These are phyloP conservation scores for Psilocybe azurescens DNA, from an alignment of 768 basidiomycete species.

Conservation along the genomic window DNA sequence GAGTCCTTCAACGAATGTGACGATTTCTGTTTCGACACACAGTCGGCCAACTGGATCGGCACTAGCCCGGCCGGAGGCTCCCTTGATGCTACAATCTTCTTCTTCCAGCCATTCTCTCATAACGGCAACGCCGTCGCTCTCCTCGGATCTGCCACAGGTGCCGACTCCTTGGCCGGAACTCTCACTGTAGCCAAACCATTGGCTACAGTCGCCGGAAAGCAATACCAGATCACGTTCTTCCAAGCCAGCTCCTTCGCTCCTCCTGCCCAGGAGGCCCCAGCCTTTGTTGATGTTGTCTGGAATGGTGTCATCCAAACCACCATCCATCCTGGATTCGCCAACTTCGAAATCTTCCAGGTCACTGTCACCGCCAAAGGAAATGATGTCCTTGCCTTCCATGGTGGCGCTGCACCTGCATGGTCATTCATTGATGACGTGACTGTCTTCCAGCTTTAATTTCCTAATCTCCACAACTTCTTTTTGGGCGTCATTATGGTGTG, in stretches of 20 bases:
- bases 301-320: conserved; percentile 41
- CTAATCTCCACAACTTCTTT: background rate
- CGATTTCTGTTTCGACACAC: conserved; percentile 46
- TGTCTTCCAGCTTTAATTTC: conserved; percentile 28
- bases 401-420: conserved; percentile 53
- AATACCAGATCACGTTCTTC: conserved; percentile 49
- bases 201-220: conserved; percentile 38
- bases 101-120: conserved; percentile 45
- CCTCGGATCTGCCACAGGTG: conserved; percentile 47
- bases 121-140: conserved; percentile 43
- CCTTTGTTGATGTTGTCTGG: conserved; percentile 49
- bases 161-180: conserved; percentile 43
- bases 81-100: conserved; percentile 50
- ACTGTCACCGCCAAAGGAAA: conserved; percentile 38
- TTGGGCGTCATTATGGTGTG: background rate
- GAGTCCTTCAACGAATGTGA: conserved; percentile 43
- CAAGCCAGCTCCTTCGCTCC: conserved; percentile 44
- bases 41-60: conserved; percentile 45
- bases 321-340: conserved; percentile 39
- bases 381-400: conserved; percentile 44
- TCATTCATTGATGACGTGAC: conserved; percentile 52
- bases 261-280: conserved; percentile 32
- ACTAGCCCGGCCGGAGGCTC: conserved; percentile 38
- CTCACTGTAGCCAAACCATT: conserved; percentile 38
- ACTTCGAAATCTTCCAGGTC: conserved; percentile 44